These are phyloP conservation scores for Leptographium galeiforme DNA, from an alignment of 2,329 filamentous ascomycete genomes.

Conservation along the genomic window DNA sequence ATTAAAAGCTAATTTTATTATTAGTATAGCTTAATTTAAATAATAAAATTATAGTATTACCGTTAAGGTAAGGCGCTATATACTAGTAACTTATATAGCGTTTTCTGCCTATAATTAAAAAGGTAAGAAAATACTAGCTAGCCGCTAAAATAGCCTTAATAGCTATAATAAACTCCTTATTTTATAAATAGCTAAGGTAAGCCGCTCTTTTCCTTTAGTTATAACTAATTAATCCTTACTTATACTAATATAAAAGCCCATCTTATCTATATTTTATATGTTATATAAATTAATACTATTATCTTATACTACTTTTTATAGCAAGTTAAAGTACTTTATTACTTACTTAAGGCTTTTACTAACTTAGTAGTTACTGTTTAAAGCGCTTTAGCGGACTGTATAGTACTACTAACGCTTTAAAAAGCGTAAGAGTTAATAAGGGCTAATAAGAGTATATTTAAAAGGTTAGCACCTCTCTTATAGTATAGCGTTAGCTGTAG, in stretches of 20 bases:
- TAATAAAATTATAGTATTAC: neutral
- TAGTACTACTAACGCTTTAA: neutral
- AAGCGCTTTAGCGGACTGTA: neutral
- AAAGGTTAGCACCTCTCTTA: neutral
- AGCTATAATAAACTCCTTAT: neutral
- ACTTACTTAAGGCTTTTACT: neutral
- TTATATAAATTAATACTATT: neutral
- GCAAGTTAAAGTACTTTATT: neutral
- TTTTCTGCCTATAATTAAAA: neutral
- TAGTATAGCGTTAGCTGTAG: neutral
- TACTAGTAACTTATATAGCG: neutral
- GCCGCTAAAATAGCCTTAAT: neutral
- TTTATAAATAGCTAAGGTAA: neutral
- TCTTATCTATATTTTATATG: slow-evolving; percentile 1
- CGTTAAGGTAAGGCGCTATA: too few species aligned
- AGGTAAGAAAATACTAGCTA: neutral
- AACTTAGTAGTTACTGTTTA: neutral
- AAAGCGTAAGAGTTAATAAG: neutral
- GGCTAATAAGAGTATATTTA: neutral
- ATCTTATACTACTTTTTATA: neutral
- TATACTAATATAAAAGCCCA: neutral
- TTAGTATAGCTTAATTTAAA: neutral
- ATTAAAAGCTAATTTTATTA: neutral
- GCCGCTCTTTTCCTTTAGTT: neutral
- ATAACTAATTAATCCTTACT: neutral